These are phyloP conservation scores for Yamadazyma insecticola DNA, from an alignment of 805 yeast species.

Conservation along the genomic window DNA sequence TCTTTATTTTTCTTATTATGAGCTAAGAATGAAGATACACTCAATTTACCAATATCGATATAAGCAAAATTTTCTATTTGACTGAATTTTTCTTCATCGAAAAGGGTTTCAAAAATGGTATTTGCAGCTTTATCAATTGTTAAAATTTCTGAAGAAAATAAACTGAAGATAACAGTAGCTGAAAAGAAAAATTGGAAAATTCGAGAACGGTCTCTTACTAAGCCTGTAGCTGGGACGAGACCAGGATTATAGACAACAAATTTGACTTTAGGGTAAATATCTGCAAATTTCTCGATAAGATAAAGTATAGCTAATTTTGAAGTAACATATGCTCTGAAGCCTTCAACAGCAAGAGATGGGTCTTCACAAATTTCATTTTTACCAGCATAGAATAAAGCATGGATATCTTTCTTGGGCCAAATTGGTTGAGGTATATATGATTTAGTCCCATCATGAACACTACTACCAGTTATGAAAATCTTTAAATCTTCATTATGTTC, in stretches of 20 bases:
- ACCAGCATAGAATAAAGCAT: not conserved
- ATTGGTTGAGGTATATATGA: conserved; percentile 3
- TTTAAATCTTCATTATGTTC: not conserved
- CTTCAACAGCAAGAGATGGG: conserved; percentile 1
- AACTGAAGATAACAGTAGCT: not conserved
- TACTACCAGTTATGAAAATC: conserved; percentile 7
- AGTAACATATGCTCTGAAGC: conserved; percentile 4
- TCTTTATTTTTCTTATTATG: no score
- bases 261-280: conserved; percentile 2
- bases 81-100: not conserved
- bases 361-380: not conserved
- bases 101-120: not conserved
- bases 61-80: not conserved
- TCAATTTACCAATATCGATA: conserved; percentile 1
- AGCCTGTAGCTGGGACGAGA: not conserved
- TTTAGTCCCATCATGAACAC: conserved; percentile 5
- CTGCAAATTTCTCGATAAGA: conserved; percentile 3
- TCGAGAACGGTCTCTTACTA: not conserved
- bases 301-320: conserved; percentile 6
- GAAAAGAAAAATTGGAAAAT: not conserved
- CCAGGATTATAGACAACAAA: conserved; percentile 5
- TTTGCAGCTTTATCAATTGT: not conserved
- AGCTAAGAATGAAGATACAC: conserved; percentile 1
- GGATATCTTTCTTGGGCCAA: conserved; percentile 2
- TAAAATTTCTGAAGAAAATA: not conserved